phyloP scores from a whole-genome alignment of 176 grass and related monocot genomes.

The Triticum turgidum region DNA sequence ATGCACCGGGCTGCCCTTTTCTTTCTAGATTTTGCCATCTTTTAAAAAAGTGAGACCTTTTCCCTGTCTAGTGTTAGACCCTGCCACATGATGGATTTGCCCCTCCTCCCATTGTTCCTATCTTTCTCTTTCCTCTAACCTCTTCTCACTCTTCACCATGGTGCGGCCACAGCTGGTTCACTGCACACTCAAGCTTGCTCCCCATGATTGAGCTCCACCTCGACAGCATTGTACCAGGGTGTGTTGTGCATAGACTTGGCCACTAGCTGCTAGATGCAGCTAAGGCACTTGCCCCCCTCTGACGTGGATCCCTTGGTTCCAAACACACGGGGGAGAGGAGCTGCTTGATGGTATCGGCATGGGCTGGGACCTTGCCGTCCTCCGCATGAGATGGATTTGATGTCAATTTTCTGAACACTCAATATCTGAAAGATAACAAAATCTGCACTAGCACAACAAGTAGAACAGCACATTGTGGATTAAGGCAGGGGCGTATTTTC shows the following conservation, averaged over 20 bases:
- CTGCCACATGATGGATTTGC: slow-evolving; percentile 4
- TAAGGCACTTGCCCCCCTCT: background rate
- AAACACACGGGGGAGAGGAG: background rate
- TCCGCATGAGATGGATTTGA: background rate
- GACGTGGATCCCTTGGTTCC: background rate
- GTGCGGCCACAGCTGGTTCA: background rate
- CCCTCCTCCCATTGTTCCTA: background rate
- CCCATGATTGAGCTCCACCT: background rate
- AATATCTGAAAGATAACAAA: background rate
- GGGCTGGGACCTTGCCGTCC: background rate
- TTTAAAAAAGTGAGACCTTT: background rate
- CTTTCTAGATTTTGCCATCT: background rate
- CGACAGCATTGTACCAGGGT: background rate
- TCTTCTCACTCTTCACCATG: slow-evolving; percentile 1
- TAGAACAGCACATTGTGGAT: background rate
- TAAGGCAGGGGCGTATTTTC: background rate
- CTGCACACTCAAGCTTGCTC: background rate
- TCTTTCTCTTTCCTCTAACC: background rate
- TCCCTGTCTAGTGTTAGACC: background rate
- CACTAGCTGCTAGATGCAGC: background rate
- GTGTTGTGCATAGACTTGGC: background rate
- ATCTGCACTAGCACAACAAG: background rate
- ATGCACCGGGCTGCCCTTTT: too few relatives aligned
- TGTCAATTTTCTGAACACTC: background rate
- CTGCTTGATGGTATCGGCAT: background rate